Base-by-base conservation (phyloP, 2,329 filamentous ascomycete genomes). In the Arthrobotrys sinensis region DNA sequence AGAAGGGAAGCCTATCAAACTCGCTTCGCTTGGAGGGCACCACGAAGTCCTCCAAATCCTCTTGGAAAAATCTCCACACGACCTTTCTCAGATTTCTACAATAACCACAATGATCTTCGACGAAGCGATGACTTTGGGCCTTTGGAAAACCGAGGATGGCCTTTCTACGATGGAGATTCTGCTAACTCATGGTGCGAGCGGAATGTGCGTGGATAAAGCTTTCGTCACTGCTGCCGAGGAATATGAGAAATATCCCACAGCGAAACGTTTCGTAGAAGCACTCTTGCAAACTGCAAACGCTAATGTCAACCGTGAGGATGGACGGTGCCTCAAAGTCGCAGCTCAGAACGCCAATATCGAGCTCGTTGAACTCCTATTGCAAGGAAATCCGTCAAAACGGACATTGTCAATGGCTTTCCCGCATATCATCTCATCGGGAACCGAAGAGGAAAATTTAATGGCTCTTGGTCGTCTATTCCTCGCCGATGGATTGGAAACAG, bases 131-230 rank as follows among this genome's bases (percentile, higher is more conserved):
- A 68, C 21, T 8, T 46, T 62, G n/a, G 75, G 67, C 8, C 53
- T 78, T 4, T 78, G 75, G 75, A 78, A 71, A 32, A 78, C 75
- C 3, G 75, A 72, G 28, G 63, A 72, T n/a, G 75, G 75, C 4
- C 38, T 78, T 11, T 32, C 62, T 8, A 78, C 75, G 2, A 68
- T 78, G 67, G 53, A 78, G 21, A 57, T 64, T 34, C 38, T 78
- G 16, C 19, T 78, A 3, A 48, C 40, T 2, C 52, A 78, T 34
- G 75, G 75, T 5, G 75, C 75, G 4, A 66, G 60, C n/a, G 75
- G 75, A 14, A 64, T 78, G 53, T 71, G 62, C 14, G 67, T 78
- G 8, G 75, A 78, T 19, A 78, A 78, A 43, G 75, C 75, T 2
- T 72, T 78, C 19, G 63, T 66, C 3, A 63, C 43, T 0, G 67